These are phyloP conservation scores for Penicillium decumbens DNA, from an alignment of 2,329 filamentous ascomycete species.

Conservation along the genomic window DNA sequence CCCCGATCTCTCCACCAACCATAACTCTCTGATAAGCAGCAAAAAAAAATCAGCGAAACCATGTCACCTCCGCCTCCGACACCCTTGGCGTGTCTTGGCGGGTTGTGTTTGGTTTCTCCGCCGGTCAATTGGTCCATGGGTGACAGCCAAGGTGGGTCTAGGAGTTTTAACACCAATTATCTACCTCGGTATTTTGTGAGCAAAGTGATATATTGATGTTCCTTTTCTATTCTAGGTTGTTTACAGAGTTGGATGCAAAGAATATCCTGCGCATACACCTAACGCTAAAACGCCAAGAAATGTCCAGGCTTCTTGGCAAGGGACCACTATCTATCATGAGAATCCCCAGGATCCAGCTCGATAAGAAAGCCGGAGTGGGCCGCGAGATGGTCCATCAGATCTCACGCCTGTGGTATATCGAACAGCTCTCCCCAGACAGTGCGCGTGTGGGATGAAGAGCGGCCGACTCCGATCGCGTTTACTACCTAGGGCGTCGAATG, in stretches of 20 bases:
- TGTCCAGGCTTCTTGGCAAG: constrained; percentile 5
- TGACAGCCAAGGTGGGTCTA: neutral
- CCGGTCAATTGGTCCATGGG: constrained; percentile 10
- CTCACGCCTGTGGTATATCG: neutral
- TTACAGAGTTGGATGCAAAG: neutral
- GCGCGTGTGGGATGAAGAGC: neutral
- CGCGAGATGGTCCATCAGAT: neutral
- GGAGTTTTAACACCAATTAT: too few species aligned
- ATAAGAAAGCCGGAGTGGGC: constrained; percentile 9
- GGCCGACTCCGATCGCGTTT: constrained; percentile 6
- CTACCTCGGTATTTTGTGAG: too few species aligned
- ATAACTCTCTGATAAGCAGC: constrained; percentile 16
- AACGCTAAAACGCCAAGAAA: constrained; percentile 8
- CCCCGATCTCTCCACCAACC: constrained; percentile 13
- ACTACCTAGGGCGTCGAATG: neutral
- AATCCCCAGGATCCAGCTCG: constrained; percentile 1
- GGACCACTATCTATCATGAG: constrained; percentile 7
- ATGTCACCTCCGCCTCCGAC: constrained; percentile 5
- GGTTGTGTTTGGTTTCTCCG: neutral
- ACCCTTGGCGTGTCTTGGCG: constrained; percentile 14
- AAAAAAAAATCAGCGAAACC: constrained; percentile 13
- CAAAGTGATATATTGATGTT: too few species aligned
- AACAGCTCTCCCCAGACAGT: neutral
- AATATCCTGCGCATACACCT: neutral
- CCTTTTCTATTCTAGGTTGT: neutral